Conservation (phyloP, 192 early-diverging fungal species). For the Backusella macrospora region DNA sequence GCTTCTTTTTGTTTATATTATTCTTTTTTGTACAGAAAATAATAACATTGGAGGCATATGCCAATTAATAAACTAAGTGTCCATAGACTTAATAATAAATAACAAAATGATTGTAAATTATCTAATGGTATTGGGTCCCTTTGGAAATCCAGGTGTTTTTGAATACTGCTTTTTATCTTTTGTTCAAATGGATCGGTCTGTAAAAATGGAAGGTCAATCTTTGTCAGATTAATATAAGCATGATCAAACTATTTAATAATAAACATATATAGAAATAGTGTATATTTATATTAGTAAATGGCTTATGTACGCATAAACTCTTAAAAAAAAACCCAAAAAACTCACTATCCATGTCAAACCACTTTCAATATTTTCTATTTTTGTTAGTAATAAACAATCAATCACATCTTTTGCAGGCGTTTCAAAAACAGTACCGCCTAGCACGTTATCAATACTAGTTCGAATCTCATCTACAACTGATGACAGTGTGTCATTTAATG, state of each 20-base stretch:
- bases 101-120: background rate
- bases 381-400: slow-evolving; percentile 32
- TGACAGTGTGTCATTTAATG: slow-evolving; percentile 32
- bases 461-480: slow-evolving; percentile 22
- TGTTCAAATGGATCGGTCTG: background rate
- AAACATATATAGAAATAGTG: background rate
- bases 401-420: slow-evolving; percentile 29
- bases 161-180: background rate
- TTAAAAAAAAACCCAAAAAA: background rate
- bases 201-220: background rate
- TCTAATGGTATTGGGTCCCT: background rate
- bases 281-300: background rate
- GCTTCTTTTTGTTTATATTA: background rate
- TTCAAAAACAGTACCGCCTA: slow-evolving; percentile 37
- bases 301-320: background rate
- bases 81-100: slow-evolving; percentile 2
- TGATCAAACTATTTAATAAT: background rate
- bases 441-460: background rate
- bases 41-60: slow-evolving; percentile 13
- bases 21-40: slow-evolving; percentile 7
- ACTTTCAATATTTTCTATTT: slow-evolving; percentile 34
- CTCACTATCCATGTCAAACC: slow-evolving; percentile 43
- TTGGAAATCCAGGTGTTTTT: background rate
- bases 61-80: slow-evolving; percentile 11
- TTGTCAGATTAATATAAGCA: slow-evolving; percentile 16